Conservation (phyloP, 768 basidiomycete species). For the Trametes elegans region DNA sequence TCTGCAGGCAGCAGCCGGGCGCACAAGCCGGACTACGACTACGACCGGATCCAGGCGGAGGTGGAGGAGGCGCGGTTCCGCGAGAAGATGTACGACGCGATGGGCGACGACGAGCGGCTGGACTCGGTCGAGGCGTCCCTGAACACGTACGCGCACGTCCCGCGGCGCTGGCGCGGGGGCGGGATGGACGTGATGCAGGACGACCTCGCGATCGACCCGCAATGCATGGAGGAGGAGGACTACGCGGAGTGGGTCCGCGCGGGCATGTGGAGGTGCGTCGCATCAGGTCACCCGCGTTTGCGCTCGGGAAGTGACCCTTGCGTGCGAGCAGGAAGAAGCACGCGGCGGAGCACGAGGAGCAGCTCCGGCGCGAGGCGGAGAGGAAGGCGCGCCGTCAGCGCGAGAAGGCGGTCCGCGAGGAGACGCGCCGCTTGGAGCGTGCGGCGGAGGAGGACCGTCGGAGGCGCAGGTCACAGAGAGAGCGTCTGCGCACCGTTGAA, state of each 20-base stretch:
- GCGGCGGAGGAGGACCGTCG: conserved; percentile 52
- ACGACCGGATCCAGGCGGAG: conserved; percentile 49
- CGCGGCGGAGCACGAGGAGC: conserved; percentile 63
- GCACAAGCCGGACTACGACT: conserved; percentile 43
- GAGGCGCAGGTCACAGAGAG: conserved; percentile 47
- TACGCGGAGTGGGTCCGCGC: conserved; percentile 84
- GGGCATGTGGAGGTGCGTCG: conserved; percentile 78
- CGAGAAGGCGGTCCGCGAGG: conserved; percentile 51
- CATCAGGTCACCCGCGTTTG: neutral
- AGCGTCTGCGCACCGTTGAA: conserved; percentile 40
- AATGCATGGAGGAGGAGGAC: conserved; percentile 77
- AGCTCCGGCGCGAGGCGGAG: conserved; percentile 52
- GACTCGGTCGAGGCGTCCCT: conserved; percentile 61
- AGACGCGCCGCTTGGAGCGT: conserved; percentile 51
- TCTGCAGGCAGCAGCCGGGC: conserved; percentile 20
- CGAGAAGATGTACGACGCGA: conserved; percentile 70
- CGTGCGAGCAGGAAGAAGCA: conserved; percentile 56
- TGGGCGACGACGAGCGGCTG: conserved; percentile 70
- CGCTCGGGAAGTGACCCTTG: no score
- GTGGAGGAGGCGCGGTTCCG: conserved; percentile 65
- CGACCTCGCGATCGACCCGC: conserved; percentile 41
- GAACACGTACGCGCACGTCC: conserved; percentile 70
- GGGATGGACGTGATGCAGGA: conserved; percentile 42
- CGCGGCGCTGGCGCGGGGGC: conserved; percentile 58
- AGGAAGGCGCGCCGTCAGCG: conserved; percentile 51